phyloP scores from a whole-genome alignment of 2,329 filamentous ascomycete genomes.

The Macrophomina pseudophaseolina region DNA sequence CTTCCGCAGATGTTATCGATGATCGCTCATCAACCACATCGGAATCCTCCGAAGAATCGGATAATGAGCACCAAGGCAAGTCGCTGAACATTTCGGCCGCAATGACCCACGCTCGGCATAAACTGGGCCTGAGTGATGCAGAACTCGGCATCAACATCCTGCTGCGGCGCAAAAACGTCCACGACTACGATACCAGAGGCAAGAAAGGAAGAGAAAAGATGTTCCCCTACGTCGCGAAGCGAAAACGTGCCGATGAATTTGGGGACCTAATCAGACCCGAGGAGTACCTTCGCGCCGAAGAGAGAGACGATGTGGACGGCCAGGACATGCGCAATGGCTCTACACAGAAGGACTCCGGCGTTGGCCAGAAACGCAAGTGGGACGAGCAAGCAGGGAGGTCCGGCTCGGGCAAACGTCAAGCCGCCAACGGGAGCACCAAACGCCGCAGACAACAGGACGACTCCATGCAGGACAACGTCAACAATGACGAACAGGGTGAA shows the following conservation, averaged over 20 bases:
- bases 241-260: slow-evolving; percentile 85
- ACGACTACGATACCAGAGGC: slow-evolving; percentile 88
- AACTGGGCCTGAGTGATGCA: slow-evolving; percentile 83
- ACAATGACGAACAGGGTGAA: slow-evolving; percentile 30
- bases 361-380: slow-evolving; percentile 96
- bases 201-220: slow-evolving; percentile 92
- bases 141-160: slow-evolving; percentile 92
- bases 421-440: slow-evolving; percentile 60
- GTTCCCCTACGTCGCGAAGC: slow-evolving; percentile 83
- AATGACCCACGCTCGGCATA: slow-evolving; percentile 83
- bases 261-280: slow-evolving; percentile 93
- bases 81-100: slow-evolving; percentile 87
- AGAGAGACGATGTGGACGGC: slow-evolving; percentile 77
- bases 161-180: slow-evolving; percentile 84
- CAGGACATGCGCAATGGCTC: slow-evolving; percentile 62
- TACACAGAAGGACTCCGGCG: slow-evolving; percentile 51
- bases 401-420: slow-evolving; percentile 37
- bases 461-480: slow-evolving; percentile 33
- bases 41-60: slow-evolving; percentile 85
- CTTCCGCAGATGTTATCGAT: slow-evolving; percentile 74
- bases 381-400: slow-evolving; percentile 63
- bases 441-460: slow-evolving; percentile 55
- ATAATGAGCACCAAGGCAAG: slow-evolving; percentile 88
- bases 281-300: slow-evolving; percentile 91
- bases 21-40: slow-evolving; percentile 87